Percentiles rank a stretch among this genome's conserved stretches.
phyloP scores from a whole-genome alignment of 495 filamentous ascomycete species.

The Aspergillus panamensis region DNA sequence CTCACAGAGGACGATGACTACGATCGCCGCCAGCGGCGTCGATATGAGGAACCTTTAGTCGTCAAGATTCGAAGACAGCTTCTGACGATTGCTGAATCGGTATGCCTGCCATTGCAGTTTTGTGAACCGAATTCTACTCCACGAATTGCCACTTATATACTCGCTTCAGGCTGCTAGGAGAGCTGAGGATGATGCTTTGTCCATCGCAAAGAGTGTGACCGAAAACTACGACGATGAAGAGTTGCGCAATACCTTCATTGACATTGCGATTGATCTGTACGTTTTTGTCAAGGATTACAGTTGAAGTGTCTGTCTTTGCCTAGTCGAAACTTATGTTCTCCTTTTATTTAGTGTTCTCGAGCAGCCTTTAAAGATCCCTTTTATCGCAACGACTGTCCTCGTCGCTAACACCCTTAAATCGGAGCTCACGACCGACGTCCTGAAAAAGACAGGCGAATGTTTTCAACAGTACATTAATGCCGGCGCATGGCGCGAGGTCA shows the following conservation, averaged over 20 bases:
- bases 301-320: background rate
- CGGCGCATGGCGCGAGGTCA: conserved; percentile 86
- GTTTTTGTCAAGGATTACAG: conserved; percentile 21
- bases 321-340: conserved; percentile 4
- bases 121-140: too few relatives aligned
- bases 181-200: conserved; percentile 75
- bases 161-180: conserved; percentile 58
- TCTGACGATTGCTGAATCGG: conserved; percentile 79
- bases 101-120: conserved; percentile 30
- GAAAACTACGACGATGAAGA: conserved; percentile 81
- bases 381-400: conserved; percentile 76
- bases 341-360: conserved; percentile 55
- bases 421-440: conserved; percentile 64
- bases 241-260: conserved; percentile 62
- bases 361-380: conserved; percentile 95
- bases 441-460: conserved; percentile 54
- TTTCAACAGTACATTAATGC: conserved; percentile 59
- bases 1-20: conserved; percentile 69
- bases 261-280: conserved; percentile 70
- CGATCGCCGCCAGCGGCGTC: conserved; percentile 69
- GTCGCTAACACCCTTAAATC: conserved; percentile 69
- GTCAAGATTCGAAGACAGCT: conserved; percentile 77
- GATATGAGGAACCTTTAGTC: conserved; percentile 73
- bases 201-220: conserved; percentile 70
- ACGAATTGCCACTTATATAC: conserved; percentile 16